Base-by-base conservation (phyloP, 768 basidiomycete genomes). In the Lyophyllum semitale region DNA sequence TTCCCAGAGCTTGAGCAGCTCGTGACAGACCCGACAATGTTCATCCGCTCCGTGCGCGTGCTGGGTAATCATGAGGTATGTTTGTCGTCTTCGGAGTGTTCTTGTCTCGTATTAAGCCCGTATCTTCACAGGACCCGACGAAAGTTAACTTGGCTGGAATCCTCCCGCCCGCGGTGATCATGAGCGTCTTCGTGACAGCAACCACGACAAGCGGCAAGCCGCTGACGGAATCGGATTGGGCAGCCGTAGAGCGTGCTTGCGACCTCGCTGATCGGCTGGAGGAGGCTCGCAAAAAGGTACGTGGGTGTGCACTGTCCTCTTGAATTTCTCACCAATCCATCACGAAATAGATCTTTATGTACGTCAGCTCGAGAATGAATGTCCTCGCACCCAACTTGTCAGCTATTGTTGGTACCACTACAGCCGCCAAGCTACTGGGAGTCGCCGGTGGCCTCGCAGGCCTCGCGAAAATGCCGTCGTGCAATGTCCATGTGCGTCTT, bases 291-390 rank as follows among this genome's bases (percentile, higher is more conserved):
- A 93, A 93, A 76, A 91, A 87, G 81, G 94, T 91, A 52, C 43
- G 65, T 62, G 37, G 37, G 18, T 7, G 32, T 15, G 15, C 55
- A 33, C 29, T 29, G 22, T 51, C 5, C 22, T 40, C 30, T 33
- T 43, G 27, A 15, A 22, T 35, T 18, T 18, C 38, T 45, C 49
- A 47, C 38, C 17, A 7, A 46, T 41, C 49, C 60, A 35, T 37
- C 58, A 52, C 32, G 42, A 29, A 35, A 5, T 53, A 95, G 91
- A 99, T 98, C 65, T 96, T 98, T 76, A 88, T 91, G 80, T 99
- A 98, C 83, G 97, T 99, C 72, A 96, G 95, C 80, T 96, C 93
- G 65, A 85, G 97, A 77, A 98, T 99, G 93, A 93, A 93, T 76
- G 84, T 94, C 54, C 89, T 99, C 67, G 96, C 97, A 63, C 97